Evolutionary conservation across 331 rosid genomes (phyloP).

Genomic region (Spiraea crenata): DNA sequence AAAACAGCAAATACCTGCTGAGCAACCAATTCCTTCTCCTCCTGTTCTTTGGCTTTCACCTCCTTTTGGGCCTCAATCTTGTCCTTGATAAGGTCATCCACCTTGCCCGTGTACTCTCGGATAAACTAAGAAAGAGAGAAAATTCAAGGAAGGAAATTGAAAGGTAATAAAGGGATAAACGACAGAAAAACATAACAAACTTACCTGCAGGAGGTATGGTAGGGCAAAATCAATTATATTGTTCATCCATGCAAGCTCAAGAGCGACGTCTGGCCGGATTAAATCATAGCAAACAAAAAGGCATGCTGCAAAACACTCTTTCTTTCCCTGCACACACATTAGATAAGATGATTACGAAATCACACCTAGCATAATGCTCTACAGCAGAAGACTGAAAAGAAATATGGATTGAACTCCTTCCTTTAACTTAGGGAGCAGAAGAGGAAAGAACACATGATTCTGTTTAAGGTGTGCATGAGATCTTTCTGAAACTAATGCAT

Average conservation of each 20-base stretch:
- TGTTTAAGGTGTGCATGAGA: background rate
- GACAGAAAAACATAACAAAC: background rate
- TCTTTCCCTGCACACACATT: slow-evolving; percentile 28
- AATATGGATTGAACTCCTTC: background rate
- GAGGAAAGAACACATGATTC: background rate
- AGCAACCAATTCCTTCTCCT: slow-evolving; percentile 64
- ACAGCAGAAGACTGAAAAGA: background rate
- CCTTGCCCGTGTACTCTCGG: slow-evolving; percentile 71
- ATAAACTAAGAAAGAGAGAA: slow-evolving; percentile 39
- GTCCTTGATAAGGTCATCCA: slow-evolving; percentile 68
- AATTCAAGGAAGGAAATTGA: background rate
- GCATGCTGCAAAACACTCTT: slow-evolving; percentile 35
- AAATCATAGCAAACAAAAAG: slow-evolving; percentile 40
- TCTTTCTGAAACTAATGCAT: background rate
- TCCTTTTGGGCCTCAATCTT: slow-evolving; percentile 45
- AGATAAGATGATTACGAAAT: slow-evolving; percentile 8
- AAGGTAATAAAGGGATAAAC: background rate
- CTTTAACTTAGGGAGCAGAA: background rate
- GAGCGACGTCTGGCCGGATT: slow-evolving; percentile 31
- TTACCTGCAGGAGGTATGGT: slow-evolving; percentile 37
- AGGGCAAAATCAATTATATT: slow-evolving; percentile 33
- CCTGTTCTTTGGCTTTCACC: slow-evolving; percentile 22
- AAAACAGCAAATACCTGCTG: slow-evolving; percentile 50
- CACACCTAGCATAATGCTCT: background rate
- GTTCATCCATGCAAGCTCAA: slow-evolving; percentile 38